Base-by-base conservation (phyloP, 2,329 filamentous ascomycete species). In the Aspergillus carbonarius region DNA sequence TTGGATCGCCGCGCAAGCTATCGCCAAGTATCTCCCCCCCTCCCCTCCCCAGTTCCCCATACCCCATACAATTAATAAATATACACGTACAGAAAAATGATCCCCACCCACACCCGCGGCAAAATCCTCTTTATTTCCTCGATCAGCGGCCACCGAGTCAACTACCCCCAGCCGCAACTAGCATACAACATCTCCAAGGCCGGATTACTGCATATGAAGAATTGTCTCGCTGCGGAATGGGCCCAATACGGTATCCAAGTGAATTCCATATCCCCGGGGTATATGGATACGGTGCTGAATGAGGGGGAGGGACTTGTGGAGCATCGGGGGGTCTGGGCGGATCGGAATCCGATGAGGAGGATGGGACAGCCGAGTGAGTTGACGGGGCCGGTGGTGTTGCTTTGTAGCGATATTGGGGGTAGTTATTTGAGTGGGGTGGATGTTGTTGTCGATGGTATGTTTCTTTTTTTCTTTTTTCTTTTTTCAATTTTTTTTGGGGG, bases 271-370 rank as follows among this genome's bases (percentile, higher is more conserved):
- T 85, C 82, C 32, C 89, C 89, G 0, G 89, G 89, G 1, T 92
- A 92, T 66, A 90, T 92, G 85, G 88, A 91, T 68, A 91, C 88
- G 1, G 83, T 90, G 8, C 74, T 92, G 49, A 92, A 91, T 66
- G 85, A 86, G 62, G 87, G 87, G 0, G 80, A 82, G 2, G 84
- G 83, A 1, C 69, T 90, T 48, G 79, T 78, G 8, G 77, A 78
- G 27, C 81, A 80, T 40, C 77, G 83, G 58, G 75, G 74, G 35
- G 77, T 80, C 1, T 90, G 87, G 88, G 78, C 78, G 23, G 76
- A 74, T 35, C 74, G 85, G 58, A 86, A 87, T 67, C 87, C 88
- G 0, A 81, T 83, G 73, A 85, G 87, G 0, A 76, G 88, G 35
- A 89, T 90, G 85, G 87, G 87, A 0, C 66, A 78, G 56, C 83